A percentile compares a stretch with the other conserved stretches of the same genome.
Conservation (phyloP, 1,284 basidiomycete species). For the Sporisorium graminicola region DNA sequence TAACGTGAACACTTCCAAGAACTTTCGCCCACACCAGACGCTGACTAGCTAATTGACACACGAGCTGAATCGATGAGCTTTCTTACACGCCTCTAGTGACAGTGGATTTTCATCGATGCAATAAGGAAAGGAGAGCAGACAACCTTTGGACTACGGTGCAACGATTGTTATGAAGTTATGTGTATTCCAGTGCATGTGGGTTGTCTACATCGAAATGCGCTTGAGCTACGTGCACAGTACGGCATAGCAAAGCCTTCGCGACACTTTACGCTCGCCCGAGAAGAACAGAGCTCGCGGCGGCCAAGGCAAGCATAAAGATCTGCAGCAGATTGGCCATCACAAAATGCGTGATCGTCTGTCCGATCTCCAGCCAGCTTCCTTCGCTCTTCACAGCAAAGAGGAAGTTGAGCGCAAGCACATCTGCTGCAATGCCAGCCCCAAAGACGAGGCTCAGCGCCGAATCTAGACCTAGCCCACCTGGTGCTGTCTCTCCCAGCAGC, state of each 20-base stretch:
- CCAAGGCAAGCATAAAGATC: constrained; percentile 74
- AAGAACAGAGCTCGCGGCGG: constrained; percentile 36
- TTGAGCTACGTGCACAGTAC: neutral
- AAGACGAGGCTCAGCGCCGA: constrained; percentile 51
- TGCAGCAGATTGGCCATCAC: constrained; percentile 84
- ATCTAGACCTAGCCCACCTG: constrained; percentile 56
- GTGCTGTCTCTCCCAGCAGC: constrained; percentile 41
- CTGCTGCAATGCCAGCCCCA: constrained; percentile 57
- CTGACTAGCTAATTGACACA: neutral
- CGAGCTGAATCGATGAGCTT: neutral
- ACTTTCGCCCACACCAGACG: neutral
- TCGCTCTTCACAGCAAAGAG: constrained; percentile 86
- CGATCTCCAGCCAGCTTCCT: constrained; percentile 90
- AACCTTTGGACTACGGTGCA: too few relatives aligned
- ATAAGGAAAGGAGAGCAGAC: neutral
- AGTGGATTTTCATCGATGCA: neutral
- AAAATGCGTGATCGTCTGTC: constrained; percentile 88
- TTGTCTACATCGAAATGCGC: neutral
- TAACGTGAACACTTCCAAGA: too few relatives aligned
- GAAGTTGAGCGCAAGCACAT: constrained; percentile 77
- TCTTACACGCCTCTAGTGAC: constrained; percentile 3
- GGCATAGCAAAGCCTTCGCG: neutral
- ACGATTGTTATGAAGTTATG: neutral
- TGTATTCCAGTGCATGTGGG: neutral
- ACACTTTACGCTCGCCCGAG: constrained; percentile 14